phyloP scores from a whole-genome alignment of 495 filamentous ascomycete species.

The Aspergillus conjunctus region DNA sequence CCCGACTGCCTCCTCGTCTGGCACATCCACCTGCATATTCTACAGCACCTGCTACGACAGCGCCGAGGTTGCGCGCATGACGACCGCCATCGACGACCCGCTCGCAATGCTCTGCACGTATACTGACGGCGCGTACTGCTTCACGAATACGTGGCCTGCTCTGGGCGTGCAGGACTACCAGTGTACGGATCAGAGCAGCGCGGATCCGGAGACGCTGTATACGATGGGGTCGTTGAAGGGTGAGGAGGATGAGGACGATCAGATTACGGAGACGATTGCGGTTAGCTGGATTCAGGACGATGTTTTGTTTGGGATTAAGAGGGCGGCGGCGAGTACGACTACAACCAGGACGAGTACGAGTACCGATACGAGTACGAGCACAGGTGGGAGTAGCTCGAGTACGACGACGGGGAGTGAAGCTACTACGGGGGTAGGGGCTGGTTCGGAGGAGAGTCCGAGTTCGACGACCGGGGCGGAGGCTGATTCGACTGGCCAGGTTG shows the following conservation, averaged over 20 bases:
- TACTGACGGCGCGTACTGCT: conserved; percentile 3
- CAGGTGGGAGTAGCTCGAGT: no score
- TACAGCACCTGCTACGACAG: conserved; percentile 16
- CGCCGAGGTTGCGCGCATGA: background rate
- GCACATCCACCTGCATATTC: conserved; percentile 3
- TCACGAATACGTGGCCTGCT: conserved; percentile 16
- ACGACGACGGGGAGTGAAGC: no score
- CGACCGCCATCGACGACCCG: background rate
- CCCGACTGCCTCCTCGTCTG: conserved; percentile 5
- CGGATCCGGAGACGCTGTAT: conserved; percentile 7
- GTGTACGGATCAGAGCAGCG: conserved; percentile 1
- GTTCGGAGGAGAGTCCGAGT: background rate
- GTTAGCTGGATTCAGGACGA: conserved; percentile 5
- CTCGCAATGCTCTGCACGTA: conserved; percentile 12
- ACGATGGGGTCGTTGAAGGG: conserved; percentile 14
- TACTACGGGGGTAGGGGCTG: no score
- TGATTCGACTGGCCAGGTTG: no score
- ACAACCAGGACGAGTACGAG: background rate
- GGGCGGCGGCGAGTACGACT: background rate
- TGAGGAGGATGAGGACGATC: conserved; percentile 2
- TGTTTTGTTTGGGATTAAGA: background rate
- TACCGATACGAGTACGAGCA: no score
- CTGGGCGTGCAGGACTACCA: conserved; percentile 4
- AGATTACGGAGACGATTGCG: conserved; percentile 6
- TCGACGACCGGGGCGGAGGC: background rate